phyloP scores from a whole-genome alignment of 345 rosid species.

The Hibiscus trionum region DNA sequence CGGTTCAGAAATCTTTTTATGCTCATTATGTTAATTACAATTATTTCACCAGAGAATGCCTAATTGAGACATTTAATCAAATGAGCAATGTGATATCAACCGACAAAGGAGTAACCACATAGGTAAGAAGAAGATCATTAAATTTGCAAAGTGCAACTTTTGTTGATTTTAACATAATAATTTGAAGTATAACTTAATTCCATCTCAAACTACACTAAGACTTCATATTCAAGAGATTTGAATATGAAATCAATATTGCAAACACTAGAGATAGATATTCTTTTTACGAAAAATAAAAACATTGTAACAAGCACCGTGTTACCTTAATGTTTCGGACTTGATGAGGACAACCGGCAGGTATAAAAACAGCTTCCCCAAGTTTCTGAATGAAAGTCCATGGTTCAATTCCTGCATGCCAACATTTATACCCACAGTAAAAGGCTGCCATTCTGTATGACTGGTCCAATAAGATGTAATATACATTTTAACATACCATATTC shows the following conservation, averaged over 20 bases:
- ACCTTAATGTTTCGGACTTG: constrained; percentile 47
- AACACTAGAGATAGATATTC: background rate
- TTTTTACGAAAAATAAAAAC: background rate
- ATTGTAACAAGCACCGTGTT: background rate
- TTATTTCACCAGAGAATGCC: too few relatives aligned
- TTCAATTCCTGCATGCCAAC: constrained; percentile 35
- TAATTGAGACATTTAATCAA: background rate
- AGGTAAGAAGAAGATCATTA: background rate
- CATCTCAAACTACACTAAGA: background rate
- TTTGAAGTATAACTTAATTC: background rate
- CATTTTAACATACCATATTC: constrained; percentile 47
- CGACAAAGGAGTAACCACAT: background rate
- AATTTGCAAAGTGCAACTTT: background rate
- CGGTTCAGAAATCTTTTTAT: background rate
- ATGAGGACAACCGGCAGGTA: constrained; percentile 72
- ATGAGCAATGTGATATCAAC: background rate
- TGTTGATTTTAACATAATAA: background rate
- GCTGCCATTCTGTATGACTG: background rate
- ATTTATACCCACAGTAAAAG: background rate
- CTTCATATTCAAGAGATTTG: background rate
- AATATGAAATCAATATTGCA: background rate
- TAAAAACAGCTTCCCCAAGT: constrained; percentile 60
- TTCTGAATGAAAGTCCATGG: constrained; percentile 65
- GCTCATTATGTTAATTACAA: background rate
- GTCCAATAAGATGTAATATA: background rate